These are phyloP conservation scores for Chenopodium suecicum DNA, from an alignment of 148 eudicot species.

Conservation along the genomic window DNA sequence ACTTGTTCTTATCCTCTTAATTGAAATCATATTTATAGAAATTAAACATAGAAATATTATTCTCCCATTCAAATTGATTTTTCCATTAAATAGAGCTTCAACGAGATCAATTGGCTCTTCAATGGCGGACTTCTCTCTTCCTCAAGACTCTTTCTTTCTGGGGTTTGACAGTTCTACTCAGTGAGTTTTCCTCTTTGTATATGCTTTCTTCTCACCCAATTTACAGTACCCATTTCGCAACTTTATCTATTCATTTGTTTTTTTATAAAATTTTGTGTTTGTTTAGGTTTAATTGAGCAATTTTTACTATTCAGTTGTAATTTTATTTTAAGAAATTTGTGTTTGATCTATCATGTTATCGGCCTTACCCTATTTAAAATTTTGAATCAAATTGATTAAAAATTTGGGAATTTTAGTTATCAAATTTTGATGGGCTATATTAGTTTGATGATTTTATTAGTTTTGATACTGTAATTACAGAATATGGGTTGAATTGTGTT, in stretches of 20 bases:
- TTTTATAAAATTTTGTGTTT: neutral
- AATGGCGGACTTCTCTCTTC: constrained; percentile 58
- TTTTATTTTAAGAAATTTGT: neutral
- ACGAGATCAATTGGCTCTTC: neutral
- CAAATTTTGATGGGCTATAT: neutral
- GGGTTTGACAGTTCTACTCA: constrained; percentile 83
- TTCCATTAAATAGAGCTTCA: neutral
- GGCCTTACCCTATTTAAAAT: no score
- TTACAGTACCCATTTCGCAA: no score
- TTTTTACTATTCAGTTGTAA: no score
- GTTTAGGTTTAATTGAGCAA: neutral
- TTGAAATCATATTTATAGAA: no score
- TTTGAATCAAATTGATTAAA: no score
- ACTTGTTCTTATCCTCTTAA: neutral
- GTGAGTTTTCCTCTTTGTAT: constrained; percentile 29
- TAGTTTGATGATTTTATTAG: neutral
- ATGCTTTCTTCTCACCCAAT: no score
- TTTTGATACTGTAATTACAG: neutral
- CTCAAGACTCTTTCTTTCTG: constrained; percentile 57
- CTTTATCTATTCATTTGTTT: neutral
- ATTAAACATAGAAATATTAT: neutral
- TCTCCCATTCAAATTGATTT: neutral
- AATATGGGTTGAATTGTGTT: neutral
- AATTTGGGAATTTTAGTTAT: no score
- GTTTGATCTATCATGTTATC: neutral